A percentile compares a stretch with the other conserved stretches of the same genome.
phyloP scores from a whole-genome alignment of 805 yeast species.

The Candida caryicola region DNA sequence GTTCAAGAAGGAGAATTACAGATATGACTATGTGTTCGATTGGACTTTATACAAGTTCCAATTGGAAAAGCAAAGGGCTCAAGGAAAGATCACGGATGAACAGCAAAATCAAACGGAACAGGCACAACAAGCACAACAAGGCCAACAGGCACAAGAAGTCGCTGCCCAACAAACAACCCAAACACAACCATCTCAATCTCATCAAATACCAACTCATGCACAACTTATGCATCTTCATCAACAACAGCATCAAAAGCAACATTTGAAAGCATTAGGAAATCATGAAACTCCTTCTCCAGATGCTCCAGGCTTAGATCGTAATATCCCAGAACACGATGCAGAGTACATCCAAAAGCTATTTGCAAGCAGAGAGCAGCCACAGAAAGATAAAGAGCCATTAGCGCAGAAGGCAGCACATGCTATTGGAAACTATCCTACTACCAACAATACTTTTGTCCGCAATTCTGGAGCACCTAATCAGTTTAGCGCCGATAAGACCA shows the following conservation, averaged over 20 bases:
- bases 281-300: too few relatives aligned
- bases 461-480: background rate
- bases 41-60: slow-evolving; percentile 89
- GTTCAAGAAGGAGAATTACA: slow-evolving; percentile 81
- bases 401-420: background rate
- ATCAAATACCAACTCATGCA: slow-evolving; percentile 12
- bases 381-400: background rate
- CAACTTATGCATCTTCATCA: background rate
- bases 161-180: slow-evolving; percentile 4
- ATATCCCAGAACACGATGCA: too few relatives aligned
- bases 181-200: slow-evolving; percentile 16
- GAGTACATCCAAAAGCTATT: too few relatives aligned
- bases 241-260: slow-evolving; percentile 7
- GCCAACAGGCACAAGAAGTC: slow-evolving; percentile 5
- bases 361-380: background rate
- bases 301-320: too few relatives aligned
- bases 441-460: slow-evolving; percentile 2
- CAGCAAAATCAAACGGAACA: slow-evolving; percentile 20
- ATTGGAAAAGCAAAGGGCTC: slow-evolving; percentile 53
- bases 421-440: slow-evolving; percentile 1
- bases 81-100: slow-evolving; percentile 30
- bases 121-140: slow-evolving; percentile 14
- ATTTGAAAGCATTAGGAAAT: slow-evolving; percentile 4
- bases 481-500: slow-evolving; percentile 2
- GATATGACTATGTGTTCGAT: slow-evolving; percentile 92